phyloP scores from a whole-genome alignment of 768 basidiomycete species.

The Naganishia randhawae region DNA sequence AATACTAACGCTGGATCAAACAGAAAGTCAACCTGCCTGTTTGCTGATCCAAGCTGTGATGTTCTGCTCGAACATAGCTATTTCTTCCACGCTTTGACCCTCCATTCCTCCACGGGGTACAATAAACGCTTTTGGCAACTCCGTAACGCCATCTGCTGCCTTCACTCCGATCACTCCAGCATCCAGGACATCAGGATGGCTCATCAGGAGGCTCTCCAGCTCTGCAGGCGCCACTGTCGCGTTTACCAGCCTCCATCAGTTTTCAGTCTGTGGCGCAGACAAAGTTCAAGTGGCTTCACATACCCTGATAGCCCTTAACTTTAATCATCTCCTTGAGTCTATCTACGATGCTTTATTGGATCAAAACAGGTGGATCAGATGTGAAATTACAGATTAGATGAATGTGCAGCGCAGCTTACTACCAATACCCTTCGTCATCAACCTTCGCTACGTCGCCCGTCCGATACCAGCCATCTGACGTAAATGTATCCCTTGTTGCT shows the following conservation, averaged over 20 bases:
- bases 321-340: conserved; percentile 54
- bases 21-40: conserved; percentile 58
- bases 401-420: conserved; percentile 55
- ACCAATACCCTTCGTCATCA: conserved; percentile 68
- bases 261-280: too few species aligned
- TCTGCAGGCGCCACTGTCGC: conserved; percentile 80
- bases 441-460: conserved; percentile 75
- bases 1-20: background rate
- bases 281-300: conserved; percentile 20
- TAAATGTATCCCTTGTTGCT: conserved; percentile 69
- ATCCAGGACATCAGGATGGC: conserved; percentile 72
- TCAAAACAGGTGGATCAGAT: background rate
- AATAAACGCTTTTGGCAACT: conserved; percentile 62
- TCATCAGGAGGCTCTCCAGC: conserved; percentile 69
- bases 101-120: conserved; percentile 40
- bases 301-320: conserved; percentile 72
- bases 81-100: conserved; percentile 49
- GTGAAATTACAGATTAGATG: too few species aligned
- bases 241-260: background rate
- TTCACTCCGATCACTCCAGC: conserved; percentile 75
- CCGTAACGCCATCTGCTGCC: conserved; percentile 66
- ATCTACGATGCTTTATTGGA: conserved; percentile 44
- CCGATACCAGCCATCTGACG: conserved; percentile 71
- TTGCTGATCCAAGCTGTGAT: conserved; percentile 64
- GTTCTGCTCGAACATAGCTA: conserved; percentile 55